Evolutionary conservation across 2,329 filamentous ascomycete genomes (phyloP), one percentile per base, ranked within the genome.

Genomic region (Paradendryphiella salina): DNA sequence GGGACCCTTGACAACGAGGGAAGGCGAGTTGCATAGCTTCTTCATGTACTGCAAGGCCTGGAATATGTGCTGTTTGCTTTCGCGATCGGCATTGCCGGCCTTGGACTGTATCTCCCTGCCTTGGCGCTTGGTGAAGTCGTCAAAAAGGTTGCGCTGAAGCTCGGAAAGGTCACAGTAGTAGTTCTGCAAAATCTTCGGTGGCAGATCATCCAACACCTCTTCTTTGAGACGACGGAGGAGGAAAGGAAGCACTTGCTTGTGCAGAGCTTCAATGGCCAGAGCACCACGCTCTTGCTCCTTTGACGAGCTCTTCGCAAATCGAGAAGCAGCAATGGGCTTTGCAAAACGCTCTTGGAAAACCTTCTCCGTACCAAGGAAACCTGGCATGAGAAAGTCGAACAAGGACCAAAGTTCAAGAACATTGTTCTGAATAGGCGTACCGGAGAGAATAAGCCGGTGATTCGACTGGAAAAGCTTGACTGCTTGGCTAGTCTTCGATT

Each of bases 11-110:
- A 99, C 90, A 8, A 99, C 94, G 59, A 99, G 81, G 0, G 94
- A 91, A 0, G 94, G 94, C 3, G 94, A 96, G 72, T 99, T 99
- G 82, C 94, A 99, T 5, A 99, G 84, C 77, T 97, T 97, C 54
- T 95, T 90, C 95, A 99, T 99, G 76, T 99, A 99, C 72, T 99
- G 95, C 36, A 99, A 77, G 3, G 95, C 94, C 73, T 97, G 93
- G 87, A 99, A 99, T 62, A 99, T 99, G 73, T 99, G 94, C 72
- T 96, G 89, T 73, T 99, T 99, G 60, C 91, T 87, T 56, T 96
- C 90, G 71, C 95, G 96, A 68, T 96, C 93, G 21, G 63, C 66
- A 20, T 88, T 86, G 21, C 85, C 86, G 11, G 93, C 90, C 69
- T 95, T 90, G 23, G 90, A 85, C 35, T 89, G 85, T 28, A 99